Base-by-base conservation (phyloP, 768 basidiomycete genomes). In the Hericium rajendrae region DNA sequence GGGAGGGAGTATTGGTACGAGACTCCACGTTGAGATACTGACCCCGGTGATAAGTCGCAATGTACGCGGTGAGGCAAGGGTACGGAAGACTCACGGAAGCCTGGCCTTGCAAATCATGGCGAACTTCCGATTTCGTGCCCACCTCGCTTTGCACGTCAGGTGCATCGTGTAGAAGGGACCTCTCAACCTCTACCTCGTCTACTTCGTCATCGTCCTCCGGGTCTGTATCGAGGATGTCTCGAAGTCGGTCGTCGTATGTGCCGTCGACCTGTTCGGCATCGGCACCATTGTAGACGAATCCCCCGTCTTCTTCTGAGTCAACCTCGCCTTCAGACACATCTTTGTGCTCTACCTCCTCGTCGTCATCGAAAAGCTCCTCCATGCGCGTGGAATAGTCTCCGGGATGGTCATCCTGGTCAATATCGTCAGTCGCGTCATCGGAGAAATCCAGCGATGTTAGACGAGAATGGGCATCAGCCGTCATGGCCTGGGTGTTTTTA, bases 221-320 rank as follows among this genome's bases (percentile, higher is more conserved):
- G 11, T 88, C 86, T 37, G 77, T 73, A 16, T 83, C 89, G 39
- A 93, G 76, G 22, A 88, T 83, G 52, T 90, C 87, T 48, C 82
- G 77, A 53, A 94, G 70, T 62, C 82, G 85, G 58, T 85, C 81
- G 11, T 72, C 73, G 67, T 94, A 94, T 53, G 77, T 79, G 39
- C 74, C 72, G 15, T 76, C 70, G 0, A 75, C 69, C 46, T 71
- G 63, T 13, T 71, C 71, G 38, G 83, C 79, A 63, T 93, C 89
- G 20, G 82, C 72, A 28, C 89, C 91, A 28, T 76, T 75, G 65
- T 92, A 94, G 28, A 91, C 59, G 62, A 93, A 93, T 0, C 72
- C 82, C 32, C 79, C 82, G 0, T 75, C 76, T 4, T 79, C 76
- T 3, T 75, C 74, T 16, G 68, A 70, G 22, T 64, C 67, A 4